Percentiles rank a stretch among this genome's conserved stretches.
phyloP scores from a whole-genome alignment of 2,329 filamentous ascomycete species.

The Cercospora zeina region DNA sequence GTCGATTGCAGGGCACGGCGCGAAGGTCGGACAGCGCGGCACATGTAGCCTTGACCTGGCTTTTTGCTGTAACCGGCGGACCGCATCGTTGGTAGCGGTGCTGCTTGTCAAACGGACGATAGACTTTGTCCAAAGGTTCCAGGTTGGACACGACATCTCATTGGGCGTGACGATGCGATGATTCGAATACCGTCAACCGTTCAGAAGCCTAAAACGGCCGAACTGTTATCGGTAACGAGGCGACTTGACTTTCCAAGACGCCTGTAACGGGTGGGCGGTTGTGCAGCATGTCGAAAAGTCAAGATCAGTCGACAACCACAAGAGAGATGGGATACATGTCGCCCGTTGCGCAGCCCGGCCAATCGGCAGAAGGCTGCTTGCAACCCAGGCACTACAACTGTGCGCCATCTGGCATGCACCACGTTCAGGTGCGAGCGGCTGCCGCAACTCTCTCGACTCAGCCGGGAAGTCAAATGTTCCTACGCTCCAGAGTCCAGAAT shows the following conservation, averaged over 20 bases:
- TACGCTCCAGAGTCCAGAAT: background rate
- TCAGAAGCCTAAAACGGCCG: background rate
- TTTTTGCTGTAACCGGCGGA: background rate
- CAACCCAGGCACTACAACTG: slow-evolving; percentile 1
- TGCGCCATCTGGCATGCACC: slow-evolving; percentile 13
- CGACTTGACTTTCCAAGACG: background rate
- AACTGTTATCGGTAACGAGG: slow-evolving; percentile 1
- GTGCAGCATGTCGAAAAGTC: slow-evolving; percentile 12
- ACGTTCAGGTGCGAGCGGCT: slow-evolving; percentile 13
- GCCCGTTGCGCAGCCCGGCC: background rate
- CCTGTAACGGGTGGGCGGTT: background rate
- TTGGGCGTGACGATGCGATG: slow-evolving; percentile 7
- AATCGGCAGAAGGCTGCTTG: slow-evolving; percentile 11
- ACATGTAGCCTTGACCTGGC: background rate
- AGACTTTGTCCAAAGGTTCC: slow-evolving; percentile 15
- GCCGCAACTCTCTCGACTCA: slow-evolving; percentile 14
- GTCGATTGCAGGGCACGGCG: slow-evolving; percentile 4
- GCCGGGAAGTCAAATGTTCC: slow-evolving; percentile 11
- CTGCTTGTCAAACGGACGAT: slow-evolving; percentile 17
- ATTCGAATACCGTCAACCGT: background rate
- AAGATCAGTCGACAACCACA: background rate
- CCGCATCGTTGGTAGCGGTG: slow-evolving; percentile 17
- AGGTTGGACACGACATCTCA: slow-evolving; percentile 5
- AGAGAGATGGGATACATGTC: background rate
- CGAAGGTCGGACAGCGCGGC: slow-evolving; percentile 1